A percentile compares a stretch with the other conserved stretches of the same genome.
Evolutionary conservation across 2,329 filamentous ascomycete genomes (phyloP).

Genomic region (Botrytis porri): DNA sequence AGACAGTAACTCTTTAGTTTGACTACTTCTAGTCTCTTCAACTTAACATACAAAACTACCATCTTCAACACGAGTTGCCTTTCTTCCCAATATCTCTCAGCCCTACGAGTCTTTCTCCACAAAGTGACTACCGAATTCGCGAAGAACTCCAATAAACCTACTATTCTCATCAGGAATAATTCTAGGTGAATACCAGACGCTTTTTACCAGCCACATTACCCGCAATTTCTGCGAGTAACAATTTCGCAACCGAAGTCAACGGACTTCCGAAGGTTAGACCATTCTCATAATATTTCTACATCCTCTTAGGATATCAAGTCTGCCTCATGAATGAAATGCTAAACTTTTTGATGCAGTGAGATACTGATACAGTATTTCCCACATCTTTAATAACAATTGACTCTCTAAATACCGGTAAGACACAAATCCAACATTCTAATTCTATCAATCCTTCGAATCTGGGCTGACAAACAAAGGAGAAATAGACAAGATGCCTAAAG

Average conservation of each 20-base stretch:
- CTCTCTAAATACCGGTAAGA: not conserved
- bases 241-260: no score
- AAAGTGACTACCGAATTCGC: not conserved
- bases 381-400: no score
- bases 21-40: not conserved
- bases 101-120: not conserved
- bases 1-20: not conserved
- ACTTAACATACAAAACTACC: not conserved
- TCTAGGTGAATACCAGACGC: not conserved
- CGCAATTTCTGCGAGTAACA: not conserved
- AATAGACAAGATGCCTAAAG: constrained; percentile 1
- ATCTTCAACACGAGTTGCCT: not conserved
- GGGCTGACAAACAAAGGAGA: not conserved
- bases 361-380: not conserved
- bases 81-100: not conserved
- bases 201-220: not conserved
- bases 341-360: not conserved
- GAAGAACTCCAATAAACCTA: not conserved
- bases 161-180: not conserved
- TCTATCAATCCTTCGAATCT: not conserved
- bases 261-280: not conserved
- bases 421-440: rapidly evolving
- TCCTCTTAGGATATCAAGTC: not conserved
- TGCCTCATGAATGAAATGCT: not conserved
- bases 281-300: not conserved